phyloP scores from a whole-genome alignment of 176 grass and related monocot species.

The Poa annua region DNA sequence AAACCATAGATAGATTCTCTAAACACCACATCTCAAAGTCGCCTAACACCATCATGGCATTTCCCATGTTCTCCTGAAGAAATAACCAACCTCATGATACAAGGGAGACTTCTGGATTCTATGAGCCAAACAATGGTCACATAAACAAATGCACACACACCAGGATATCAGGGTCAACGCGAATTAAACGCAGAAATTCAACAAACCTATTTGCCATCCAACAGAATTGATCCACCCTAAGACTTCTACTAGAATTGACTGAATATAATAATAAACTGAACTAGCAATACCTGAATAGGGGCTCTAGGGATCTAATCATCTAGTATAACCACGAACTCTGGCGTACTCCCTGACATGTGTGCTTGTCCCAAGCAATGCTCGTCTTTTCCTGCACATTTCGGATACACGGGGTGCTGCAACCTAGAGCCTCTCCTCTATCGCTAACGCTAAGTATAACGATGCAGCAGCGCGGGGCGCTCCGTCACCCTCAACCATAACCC shows the following conservation, averaged over 20 bases:
- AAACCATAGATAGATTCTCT: neutral
- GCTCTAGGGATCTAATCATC: neutral
- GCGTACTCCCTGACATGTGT: neutral
- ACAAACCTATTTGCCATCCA: neutral
- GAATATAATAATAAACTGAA: neutral
- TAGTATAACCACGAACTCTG: neutral
- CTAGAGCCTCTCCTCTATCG: neutral
- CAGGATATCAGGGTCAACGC: neutral
- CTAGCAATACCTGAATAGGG: neutral
- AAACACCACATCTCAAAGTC: neutral
- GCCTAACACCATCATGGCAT: neutral
- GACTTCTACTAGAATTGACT: neutral
- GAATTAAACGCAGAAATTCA: neutral
- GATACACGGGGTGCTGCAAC: neutral
- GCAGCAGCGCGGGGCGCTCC: neutral
- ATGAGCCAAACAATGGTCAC: neutral
- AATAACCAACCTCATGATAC: constrained; percentile 15
- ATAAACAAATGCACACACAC: neutral
- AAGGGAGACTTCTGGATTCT: neutral
- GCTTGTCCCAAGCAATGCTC: neutral
- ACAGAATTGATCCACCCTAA: neutral
- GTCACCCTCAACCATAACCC: no score
- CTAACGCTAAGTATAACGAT: neutral
- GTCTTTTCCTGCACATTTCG: neutral
- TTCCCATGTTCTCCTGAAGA: neutral